Percentiles rank a stretch among this genome's conserved stretches.
Conservation (phyloP, 2,329 filamentous ascomycete species). For the Phyllosticta citribraziliensis region DNA sequence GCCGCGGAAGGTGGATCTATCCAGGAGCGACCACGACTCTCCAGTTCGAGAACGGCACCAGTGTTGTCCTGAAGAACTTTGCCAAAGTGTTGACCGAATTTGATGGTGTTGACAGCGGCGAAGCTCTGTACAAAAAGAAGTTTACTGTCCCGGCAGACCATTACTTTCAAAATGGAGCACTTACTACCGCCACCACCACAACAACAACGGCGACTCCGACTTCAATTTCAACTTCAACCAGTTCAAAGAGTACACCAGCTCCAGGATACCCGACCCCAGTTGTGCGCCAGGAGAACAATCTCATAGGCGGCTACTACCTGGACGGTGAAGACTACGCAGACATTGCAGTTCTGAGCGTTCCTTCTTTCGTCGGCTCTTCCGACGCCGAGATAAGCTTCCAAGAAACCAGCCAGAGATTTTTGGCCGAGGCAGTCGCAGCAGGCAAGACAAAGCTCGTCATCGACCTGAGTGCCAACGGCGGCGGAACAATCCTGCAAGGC, state of each 20-base stretch:
- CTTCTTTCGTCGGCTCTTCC: slow-evolving; percentile 28
- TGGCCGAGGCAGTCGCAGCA: slow-evolving; percentile 33
- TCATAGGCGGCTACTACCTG: slow-evolving; percentile 39
- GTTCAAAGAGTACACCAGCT: slow-evolving; percentile 18
- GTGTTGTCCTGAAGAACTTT: slow-evolving; percentile 32
- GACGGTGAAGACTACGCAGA: slow-evolving; percentile 33
- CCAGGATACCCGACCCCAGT: slow-evolving; percentile 36
- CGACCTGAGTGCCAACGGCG: slow-evolving; percentile 50
- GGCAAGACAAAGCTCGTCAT: slow-evolving; percentile 53
- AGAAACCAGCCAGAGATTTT: slow-evolving; percentile 29
- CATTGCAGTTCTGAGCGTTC: slow-evolving; percentile 35
- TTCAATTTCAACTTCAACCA: slow-evolving; percentile 15
- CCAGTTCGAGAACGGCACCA: slow-evolving; percentile 36
- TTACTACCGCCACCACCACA: background rate
- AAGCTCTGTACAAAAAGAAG: slow-evolving; percentile 29
- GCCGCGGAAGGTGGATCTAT: slow-evolving; percentile 34
- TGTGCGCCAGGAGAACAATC: slow-evolving; percentile 27
- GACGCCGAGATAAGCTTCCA: slow-evolving; percentile 26
- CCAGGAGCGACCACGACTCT: slow-evolving; percentile 34
- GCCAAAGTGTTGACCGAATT: slow-evolving; percentile 31
- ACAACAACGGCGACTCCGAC: slow-evolving; percentile 9
- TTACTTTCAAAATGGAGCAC: slow-evolving; percentile 2
- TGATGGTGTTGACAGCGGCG: slow-evolving; percentile 29
- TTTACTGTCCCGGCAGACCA: slow-evolving; percentile 22
- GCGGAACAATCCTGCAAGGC: slow-evolving; percentile 49